These are phyloP conservation scores for Aphanomyces stellatus DNA, from an alignment of 352 stramenopile genomes.

Conservation along the genomic window DNA sequence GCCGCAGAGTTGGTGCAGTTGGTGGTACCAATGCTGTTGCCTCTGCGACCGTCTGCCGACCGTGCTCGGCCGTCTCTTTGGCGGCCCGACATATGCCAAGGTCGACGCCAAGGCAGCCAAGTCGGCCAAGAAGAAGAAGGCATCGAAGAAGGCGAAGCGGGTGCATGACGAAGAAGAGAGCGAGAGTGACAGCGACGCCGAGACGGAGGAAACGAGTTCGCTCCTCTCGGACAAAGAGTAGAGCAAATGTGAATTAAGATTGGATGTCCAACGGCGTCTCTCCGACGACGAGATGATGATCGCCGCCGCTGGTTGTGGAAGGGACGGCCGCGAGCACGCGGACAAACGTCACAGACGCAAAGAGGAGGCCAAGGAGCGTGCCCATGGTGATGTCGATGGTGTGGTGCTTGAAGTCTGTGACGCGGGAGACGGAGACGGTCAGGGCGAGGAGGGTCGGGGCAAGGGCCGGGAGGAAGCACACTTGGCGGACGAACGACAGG, in stretches of 20 bases:
- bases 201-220: constrained; percentile 33
- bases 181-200: constrained; percentile 22
- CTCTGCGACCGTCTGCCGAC: constrained; percentile 68
- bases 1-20: constrained; percentile 27
- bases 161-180: constrained; percentile 27
- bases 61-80: constrained; percentile 51
- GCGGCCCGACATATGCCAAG: constrained; percentile 53
- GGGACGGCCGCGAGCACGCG: background rate
- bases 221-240: constrained; percentile 27
- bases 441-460: background rate
- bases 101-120: constrained; percentile 23
- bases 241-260: too few species aligned
- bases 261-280: too few species aligned
- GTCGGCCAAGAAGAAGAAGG: constrained; percentile 29
- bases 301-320: background rate
- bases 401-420: constrained; percentile 16
- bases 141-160: constrained; percentile 20
- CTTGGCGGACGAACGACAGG: background rate
- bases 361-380: constrained; percentile 6
- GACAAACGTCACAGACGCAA: background rate
- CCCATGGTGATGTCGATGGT: constrained; percentile 14
- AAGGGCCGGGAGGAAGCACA: background rate
- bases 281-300: too few species aligned
- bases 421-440: background rate
- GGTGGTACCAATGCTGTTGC: constrained; percentile 57